Evolutionary conservation across 768 basidiomycete genomes (phyloP).

Genomic region (Amanita subjunquillea): DNA sequence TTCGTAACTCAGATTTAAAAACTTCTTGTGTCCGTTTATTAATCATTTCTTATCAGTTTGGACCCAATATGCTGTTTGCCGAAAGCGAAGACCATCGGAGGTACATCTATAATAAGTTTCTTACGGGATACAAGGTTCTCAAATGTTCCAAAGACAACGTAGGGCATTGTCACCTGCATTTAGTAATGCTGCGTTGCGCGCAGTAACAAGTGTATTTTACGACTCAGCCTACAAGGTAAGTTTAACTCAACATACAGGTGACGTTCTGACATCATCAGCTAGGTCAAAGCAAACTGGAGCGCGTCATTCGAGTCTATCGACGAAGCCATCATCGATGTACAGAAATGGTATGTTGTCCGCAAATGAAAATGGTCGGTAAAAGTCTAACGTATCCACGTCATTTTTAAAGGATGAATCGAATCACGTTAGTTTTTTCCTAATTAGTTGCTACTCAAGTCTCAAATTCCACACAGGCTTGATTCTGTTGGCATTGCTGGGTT

Average conservation of each 20-base stretch:
- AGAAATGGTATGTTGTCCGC: constrained; percentile 26
- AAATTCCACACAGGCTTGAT: constrained; percentile 31
- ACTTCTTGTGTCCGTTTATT: too few relatives aligned
- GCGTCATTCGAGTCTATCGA: constrained; percentile 14
- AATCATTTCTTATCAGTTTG: constrained; percentile 19
- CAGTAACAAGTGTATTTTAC: constrained; percentile 30
- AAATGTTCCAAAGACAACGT: constrained; percentile 26
- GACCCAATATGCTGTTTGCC: constrained; percentile 27
- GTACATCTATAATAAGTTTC: constrained; percentile 12
- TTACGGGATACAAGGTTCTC: neutral
- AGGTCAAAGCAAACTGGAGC: constrained; percentile 25
- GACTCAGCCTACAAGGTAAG: constrained; percentile 41
- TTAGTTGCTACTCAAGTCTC: neutral
- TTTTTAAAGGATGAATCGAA: constrained; percentile 29
- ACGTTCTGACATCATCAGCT: neutral
- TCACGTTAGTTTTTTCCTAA: constrained; percentile 21
- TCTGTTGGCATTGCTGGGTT: constrained; percentile 51
- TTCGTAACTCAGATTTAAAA: too few relatives aligned
- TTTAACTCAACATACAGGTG: neutral
- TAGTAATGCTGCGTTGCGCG: neutral
- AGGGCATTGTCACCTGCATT: constrained; percentile 15
- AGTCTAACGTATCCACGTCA: neutral
- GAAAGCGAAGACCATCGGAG: constrained; percentile 36
- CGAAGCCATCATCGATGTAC: constrained; percentile 32
- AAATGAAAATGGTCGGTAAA: neutral